Base-by-base conservation (phyloP, 225 moss, liverwort and hornwort genomes). In the Marchantia polymorpha region DNA sequence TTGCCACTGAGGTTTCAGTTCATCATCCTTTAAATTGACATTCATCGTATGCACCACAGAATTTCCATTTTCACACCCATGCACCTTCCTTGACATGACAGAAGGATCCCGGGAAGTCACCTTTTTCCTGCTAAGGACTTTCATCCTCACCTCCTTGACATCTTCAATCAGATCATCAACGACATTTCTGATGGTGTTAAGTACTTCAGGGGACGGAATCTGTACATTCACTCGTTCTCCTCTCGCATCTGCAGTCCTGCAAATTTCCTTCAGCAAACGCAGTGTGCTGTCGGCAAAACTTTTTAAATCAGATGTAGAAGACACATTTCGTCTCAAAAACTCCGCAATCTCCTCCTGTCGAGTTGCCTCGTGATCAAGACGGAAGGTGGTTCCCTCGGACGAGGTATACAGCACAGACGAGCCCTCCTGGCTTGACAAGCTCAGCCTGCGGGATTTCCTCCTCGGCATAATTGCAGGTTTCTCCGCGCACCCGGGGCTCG, bases 151-250 rank as follows among this genome's bases (percentile, higher is more conserved):
- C 15, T 73, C 73, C 13, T 52, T 23, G 9, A 73, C 54, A 29
- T 73, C 73, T 52, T 73, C 73, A 6, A 73, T 73, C 12, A 73
- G 25, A 73, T 29, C 73, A 11, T 73, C 73, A 26, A 73, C n/a
- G 16, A 25, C 25, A 23, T 31, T n/a, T 25, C 14, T 73, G 23
- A 73, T 25, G 23, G 73, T 23, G 52, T 13, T 0, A 16, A 73
- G 14, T 23, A 73, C 73, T 0, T 73, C 73, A 52, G 52, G 73
- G 31, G 27, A 73, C 13, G 73, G 73, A 12, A 73, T 52, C 52
- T 29, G 52, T 25, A 16, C 52, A 25, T 52, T 52, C 29, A 55
- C 16, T 3, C 23, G 27, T 52, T 55, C 73, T 51, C 54, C 73
- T 53, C 73, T 52, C 23, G 54, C 52, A 13, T 55, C 52, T 8